phyloP scores from a whole-genome alignment of 2,329 filamentous ascomycete genomes.

The Xylaria polymorpha region DNA sequence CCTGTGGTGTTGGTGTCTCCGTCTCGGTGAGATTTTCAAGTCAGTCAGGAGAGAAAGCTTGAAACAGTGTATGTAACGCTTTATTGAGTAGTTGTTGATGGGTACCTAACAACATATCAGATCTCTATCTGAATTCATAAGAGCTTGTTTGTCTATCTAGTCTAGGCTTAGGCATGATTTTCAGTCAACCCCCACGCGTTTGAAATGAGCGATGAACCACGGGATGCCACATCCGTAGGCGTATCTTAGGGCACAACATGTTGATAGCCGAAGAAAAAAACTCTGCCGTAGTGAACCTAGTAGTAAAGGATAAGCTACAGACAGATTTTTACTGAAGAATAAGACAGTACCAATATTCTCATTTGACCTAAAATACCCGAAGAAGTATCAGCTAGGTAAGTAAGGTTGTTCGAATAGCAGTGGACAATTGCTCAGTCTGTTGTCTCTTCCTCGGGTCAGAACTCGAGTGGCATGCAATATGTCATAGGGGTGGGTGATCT shows the following conservation, averaged over 20 bases:
- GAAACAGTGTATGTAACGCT: background rate
- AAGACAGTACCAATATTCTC: background rate
- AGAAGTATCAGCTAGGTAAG: background rate
- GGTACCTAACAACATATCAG: background rate
- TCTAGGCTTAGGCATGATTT: constrained; percentile 9
- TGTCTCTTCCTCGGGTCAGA: no score
- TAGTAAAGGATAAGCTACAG: background rate
- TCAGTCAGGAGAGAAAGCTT: constrained; percentile 1
- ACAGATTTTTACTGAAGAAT: background rate
- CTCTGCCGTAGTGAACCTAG: background rate
- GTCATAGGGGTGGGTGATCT: constrained; percentile 36
- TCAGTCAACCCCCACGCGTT: constrained; percentile 23
- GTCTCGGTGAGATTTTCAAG: background rate
- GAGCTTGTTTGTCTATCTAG: constrained; percentile 6
- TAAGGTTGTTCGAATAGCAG: background rate
- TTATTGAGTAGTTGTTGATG: background rate
- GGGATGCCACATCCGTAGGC: constrained; percentile 22
- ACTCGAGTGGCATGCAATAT: constrained; percentile 14
- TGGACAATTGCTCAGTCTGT: no score
- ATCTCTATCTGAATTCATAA: background rate
- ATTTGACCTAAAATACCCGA: background rate
- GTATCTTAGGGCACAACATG: constrained; percentile 20
- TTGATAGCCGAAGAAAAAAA: constrained; percentile 10
- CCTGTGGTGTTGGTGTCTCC: background rate
- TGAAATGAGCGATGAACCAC: constrained; percentile 15